Evolutionary conservation across 805 yeast species (phyloP).

Genomic region (Ascoidea rubescens): DNA sequence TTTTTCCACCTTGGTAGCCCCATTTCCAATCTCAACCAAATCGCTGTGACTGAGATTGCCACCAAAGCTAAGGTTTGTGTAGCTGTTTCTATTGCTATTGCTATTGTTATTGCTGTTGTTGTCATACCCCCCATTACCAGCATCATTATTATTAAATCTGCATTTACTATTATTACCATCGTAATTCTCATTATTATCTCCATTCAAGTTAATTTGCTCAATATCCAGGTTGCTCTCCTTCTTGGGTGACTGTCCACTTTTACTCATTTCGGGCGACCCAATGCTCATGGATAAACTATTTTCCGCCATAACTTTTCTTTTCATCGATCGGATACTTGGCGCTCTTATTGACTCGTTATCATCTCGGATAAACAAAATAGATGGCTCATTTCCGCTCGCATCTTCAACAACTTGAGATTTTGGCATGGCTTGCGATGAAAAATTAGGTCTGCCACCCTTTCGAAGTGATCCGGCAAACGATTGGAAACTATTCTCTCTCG

Average conservation of each 20-base stretch:
- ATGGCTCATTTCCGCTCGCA: slow-evolving; percentile 54
- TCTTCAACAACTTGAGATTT: slow-evolving; percentile 52
- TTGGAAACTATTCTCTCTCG: slow-evolving; percentile 10
- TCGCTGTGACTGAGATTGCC: background rate
- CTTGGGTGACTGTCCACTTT: background rate
- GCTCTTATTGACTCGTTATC: slow-evolving; percentile 3
- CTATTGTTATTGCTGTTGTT: background rate
- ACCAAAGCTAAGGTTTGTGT: background rate
- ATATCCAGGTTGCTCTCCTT: background rate
- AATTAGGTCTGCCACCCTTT: slow-evolving; percentile 37
- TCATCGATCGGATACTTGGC: background rate
- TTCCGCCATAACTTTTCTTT: background rate
- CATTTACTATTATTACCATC: slow-evolving; percentile 12
- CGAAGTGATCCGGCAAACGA: slow-evolving; percentile 7
- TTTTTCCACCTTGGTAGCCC: too few species aligned
- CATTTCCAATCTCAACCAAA: background rate
- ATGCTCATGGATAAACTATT: background rate
- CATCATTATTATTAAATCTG: slow-evolving; percentile 3
- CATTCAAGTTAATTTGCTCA: background rate
- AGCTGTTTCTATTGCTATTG: too few species aligned
- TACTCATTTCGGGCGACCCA: background rate
- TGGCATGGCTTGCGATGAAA: slow-evolving; percentile 62
- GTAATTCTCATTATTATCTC: slow-evolving; percentile 3
- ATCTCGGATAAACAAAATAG: slow-evolving; percentile 46
- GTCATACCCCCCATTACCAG: too few species aligned